These are phyloP conservation scores for Benincasa hispida DNA, from an alignment of 306 rosid genomes.

Conservation along the genomic window DNA sequence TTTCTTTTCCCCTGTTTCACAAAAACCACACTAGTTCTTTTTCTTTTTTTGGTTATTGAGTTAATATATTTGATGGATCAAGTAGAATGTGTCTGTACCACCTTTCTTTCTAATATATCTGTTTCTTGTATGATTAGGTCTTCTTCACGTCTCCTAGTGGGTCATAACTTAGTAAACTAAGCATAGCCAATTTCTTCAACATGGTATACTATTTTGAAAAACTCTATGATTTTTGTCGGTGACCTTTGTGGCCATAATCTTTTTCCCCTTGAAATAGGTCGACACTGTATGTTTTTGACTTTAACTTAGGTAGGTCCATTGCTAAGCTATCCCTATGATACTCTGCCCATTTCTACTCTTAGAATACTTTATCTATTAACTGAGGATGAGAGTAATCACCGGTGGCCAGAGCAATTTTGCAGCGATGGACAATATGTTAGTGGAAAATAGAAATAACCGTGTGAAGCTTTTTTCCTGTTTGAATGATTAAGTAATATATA, in stretches of 20 bases:
- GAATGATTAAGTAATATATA: constrained; percentile 8
- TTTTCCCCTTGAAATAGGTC: not conserved
- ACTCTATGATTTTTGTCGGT: not conserved
- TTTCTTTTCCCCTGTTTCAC: no score
- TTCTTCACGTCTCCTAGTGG: not conserved
- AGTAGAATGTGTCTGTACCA: not conserved
- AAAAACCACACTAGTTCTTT: not conserved
- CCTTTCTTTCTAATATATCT: not conserved
- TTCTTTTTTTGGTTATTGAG: not conserved
- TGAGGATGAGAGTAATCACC: not conserved
- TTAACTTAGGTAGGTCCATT: not conserved
- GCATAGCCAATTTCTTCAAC: not conserved
- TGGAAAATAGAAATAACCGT: not conserved
- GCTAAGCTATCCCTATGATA: not conserved
- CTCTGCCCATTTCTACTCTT: not conserved
- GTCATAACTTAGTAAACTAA: not conserved
- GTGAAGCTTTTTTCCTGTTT: not conserved
- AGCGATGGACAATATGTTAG: not conserved
- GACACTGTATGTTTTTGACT: not conserved
- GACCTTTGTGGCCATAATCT: not conserved
- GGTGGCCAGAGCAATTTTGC: not conserved
- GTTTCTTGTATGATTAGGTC: not conserved
- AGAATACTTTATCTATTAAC: not conserved
- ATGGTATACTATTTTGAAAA: not conserved
- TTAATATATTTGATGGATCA: not conserved